Base-by-base conservation (phyloP, 306 rosid species). In the Sphenostylis stenocarpa region DNA sequence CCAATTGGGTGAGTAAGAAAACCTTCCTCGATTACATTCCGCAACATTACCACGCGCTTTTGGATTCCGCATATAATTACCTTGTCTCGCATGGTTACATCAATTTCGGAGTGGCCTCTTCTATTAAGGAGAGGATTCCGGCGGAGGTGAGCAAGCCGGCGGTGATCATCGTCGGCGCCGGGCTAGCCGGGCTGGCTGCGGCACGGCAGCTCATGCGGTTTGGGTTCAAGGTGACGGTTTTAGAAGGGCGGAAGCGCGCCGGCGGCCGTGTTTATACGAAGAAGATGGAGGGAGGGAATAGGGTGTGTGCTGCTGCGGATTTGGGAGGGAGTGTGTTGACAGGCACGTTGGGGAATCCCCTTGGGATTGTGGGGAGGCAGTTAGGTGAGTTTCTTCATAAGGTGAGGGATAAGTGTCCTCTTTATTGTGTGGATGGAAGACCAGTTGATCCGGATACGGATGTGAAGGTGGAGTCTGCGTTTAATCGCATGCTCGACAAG, bases 281-380 rank as follows among this genome's bases (percentile, higher is more conserved):
- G 92, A 95, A 89, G 82, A 92, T 95, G 97, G 98, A 92, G 83
- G 97, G 90, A 74, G 97, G 96, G 71, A 92, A 80, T 85, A 86
- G 96, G 89, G 74, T 87, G 8, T 76, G 77, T 56, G 98, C 97
- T 5, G 98, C 95, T 2, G 98, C 97, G 4, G 98, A 95, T 70
- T 89, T 95, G 75, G 98, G 97, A n/a, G 97, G 98, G 26, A 95
- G 97, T 85, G 98, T 95, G 84, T 85, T 95, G 89, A 95, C 97
- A 0, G 98, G 98, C 75, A 95, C 97, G 4, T 81, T 85, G 19
- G 97, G 98, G 70, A 95, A 95, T 61, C 98, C 97, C 6, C 97
- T 95, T 39, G 97, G 97, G 75, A 95, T 95, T 83, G 83, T 95
- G 65, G 97, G 92, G 10, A 68, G 89, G 81, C 97, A 95, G 60